Percentiles rank a stretch among this genome's conserved stretches.
Conservation (phyloP, 305 asterid species). For the Fraxinus nigra region DNA sequence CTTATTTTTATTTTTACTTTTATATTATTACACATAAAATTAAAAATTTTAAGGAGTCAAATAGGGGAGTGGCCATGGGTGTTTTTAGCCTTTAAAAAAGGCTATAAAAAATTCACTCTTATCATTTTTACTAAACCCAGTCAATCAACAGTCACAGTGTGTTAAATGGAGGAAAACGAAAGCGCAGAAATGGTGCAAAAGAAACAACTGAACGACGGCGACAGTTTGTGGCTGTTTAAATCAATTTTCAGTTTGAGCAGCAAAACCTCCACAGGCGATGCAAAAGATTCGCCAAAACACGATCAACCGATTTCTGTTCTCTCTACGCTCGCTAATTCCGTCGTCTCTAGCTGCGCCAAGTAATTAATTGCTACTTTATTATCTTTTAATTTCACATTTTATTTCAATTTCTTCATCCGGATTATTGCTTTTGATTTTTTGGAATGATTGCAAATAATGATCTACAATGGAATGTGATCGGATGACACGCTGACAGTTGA, state of each 20-base stretch:
- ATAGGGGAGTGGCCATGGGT: neutral
- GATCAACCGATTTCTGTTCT: constrained; percentile 51
- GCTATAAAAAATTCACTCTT: neutral
- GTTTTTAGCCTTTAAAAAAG: neutral
- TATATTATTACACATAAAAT: too few relatives aligned
- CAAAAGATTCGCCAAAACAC: constrained; percentile 22
- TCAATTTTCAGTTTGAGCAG: constrained; percentile 47
- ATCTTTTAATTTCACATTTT: neutral
- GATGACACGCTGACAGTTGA: neutral
- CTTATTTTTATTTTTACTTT: too few relatives aligned
- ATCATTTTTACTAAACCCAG: neutral
- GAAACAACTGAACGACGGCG: constrained; percentile 11
- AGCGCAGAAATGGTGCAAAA: constrained; percentile 27
- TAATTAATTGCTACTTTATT: constrained; percentile 19
- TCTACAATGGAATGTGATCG: neutral
- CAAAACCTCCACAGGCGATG: constrained; percentile 24
- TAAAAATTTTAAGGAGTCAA: too few relatives aligned
- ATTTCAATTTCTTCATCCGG: constrained; percentile 8
- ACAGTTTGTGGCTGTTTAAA: constrained; percentile 41
- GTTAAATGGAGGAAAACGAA: constrained; percentile 15
- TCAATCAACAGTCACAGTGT: neutral
- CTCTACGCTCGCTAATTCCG: constrained; percentile 62
- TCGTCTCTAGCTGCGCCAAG: constrained; percentile 69
- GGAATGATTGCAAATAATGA: neutral
- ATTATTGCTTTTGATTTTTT: neutral